Evolutionary conservation across 257 asterid species (phyloP).

Genomic region (Rubia yunnanensis): DNA sequence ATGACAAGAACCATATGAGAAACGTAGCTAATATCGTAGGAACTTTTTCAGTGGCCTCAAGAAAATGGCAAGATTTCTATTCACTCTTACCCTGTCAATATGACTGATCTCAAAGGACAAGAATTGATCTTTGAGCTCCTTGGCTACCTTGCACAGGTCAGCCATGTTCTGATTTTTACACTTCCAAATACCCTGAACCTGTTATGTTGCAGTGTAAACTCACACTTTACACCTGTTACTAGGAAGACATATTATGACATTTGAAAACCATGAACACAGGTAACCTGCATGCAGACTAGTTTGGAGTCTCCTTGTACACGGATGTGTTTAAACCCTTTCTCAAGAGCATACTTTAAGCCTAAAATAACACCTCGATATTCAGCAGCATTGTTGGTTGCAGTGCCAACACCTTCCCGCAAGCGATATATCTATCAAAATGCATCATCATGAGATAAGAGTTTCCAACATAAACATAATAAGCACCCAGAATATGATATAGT

Average conservation of each 20-base stretch:
- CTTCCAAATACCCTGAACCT: conserved; percentile 96
- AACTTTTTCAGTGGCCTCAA: not conserved
- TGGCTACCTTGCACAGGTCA: conserved; percentile 81
- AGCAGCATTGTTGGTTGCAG: conserved; percentile 91
- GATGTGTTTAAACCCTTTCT: conserved; percentile 75
- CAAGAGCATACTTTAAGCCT: conserved; percentile 81
- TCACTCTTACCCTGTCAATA: conserved; percentile 58
- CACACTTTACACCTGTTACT: not conserved
- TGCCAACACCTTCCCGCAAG: conserved; percentile 89
- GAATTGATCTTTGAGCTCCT: conserved; percentile 80
- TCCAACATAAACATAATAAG: not conserved
- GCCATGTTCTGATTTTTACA: conserved; percentile 88
- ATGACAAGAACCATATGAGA: not conserved
- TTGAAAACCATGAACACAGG: not conserved
- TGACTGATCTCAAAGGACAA: conserved; percentile 69
- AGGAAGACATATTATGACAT: not conserved
- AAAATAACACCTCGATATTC: conserved; percentile 84
- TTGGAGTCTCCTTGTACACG: conserved; percentile 93
- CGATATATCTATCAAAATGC: conserved; percentile 50
- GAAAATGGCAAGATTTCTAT: no score
- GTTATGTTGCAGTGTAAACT: conserved; percentile 7
- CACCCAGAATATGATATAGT: not conserved
- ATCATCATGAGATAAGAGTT: not conserved
- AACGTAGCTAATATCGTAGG: not conserved
- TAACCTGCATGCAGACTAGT: conserved; percentile 99